A percentile compares a stretch with the other conserved stretches of the same genome.
Evolutionary conservation across 768 basidiomycete species (phyloP).

Genomic region (Mycena vulgaris): DNA sequence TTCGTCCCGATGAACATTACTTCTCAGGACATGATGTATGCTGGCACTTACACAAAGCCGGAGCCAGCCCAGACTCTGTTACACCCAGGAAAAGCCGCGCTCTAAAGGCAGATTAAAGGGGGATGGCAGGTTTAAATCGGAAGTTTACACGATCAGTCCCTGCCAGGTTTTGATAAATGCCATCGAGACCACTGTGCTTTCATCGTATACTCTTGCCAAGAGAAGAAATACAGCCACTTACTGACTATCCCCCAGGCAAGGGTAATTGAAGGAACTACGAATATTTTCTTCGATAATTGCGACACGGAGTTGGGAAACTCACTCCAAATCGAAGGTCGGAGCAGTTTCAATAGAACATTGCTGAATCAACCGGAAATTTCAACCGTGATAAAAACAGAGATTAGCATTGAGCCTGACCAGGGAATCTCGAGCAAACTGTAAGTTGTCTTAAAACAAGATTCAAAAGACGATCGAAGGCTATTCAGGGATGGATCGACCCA

Average conservation of each 20-base stretch:
- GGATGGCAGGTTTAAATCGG: conserved; percentile 32
- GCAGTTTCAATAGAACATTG: conserved; percentile 44
- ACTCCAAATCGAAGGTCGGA: conserved; percentile 49
- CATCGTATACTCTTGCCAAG: not conserved
- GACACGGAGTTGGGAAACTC: conserved; percentile 12
- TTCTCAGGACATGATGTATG: too few relatives aligned
- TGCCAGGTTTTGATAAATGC: conserved; percentile 44
- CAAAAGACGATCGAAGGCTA: not conserved
- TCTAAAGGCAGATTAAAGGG: conserved; percentile 45
- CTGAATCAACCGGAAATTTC: conserved; percentile 20
- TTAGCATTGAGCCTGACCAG: conserved; percentile 36
- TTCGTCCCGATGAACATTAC: not conserved
- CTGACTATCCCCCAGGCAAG: conserved; percentile 47
- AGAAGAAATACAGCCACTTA: conserved; percentile 23
- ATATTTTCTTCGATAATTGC: not conserved
- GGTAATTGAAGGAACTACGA: conserved; percentile 43
- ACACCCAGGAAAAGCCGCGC: conserved; percentile 46
- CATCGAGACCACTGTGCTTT: conserved; percentile 44
- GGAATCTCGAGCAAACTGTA: conserved; percentile 48
- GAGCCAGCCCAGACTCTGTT: conserved; percentile 45
- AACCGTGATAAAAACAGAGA: not conserved
- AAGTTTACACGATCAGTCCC: conserved; percentile 48
- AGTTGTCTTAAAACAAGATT: conserved; percentile 36
- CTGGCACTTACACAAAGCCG: conserved; percentile 49
- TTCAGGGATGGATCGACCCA: conserved; percentile 23